Percentiles rank a stretch among this genome's conserved stretches.
phyloP scores from a whole-genome alignment of 1,284 basidiomycete genomes.

The Porogramme epimiltina region DNA sequence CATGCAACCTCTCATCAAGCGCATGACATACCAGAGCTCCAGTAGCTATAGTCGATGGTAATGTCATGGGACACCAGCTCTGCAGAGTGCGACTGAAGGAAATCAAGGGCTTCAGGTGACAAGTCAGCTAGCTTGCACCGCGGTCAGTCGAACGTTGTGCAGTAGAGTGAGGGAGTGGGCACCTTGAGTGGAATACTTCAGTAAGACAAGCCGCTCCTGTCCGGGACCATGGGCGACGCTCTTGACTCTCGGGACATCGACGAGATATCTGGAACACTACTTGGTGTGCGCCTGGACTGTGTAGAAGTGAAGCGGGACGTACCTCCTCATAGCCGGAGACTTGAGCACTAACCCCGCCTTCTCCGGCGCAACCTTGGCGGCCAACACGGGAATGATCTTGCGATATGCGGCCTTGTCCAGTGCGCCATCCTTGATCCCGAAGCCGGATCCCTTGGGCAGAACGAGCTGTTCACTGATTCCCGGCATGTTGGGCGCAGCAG shows the following conservation, averaged over 20 bases:
- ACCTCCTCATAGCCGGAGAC: conserved; percentile 61
- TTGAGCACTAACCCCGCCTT: conserved; percentile 60
- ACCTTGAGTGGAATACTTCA: conserved; percentile 66
- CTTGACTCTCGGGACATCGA: conserved; percentile 70
- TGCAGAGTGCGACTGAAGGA: conserved; percentile 54
- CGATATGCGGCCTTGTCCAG: conserved; percentile 69
- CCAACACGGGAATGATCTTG: conserved; percentile 66
- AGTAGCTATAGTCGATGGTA: conserved; percentile 80
- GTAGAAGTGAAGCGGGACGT: conserved; percentile 24
- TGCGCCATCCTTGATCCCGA: conserved; percentile 39
- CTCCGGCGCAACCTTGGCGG: conserved; percentile 60
- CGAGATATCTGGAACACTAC: conserved; percentile 41
- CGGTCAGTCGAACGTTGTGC: conserved; percentile 18
- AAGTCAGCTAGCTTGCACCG: conserved; percentile 66
- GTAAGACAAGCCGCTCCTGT: conserved; percentile 59
- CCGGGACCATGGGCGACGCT: conserved; percentile 57
- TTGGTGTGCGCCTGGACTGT: conserved; percentile 5
- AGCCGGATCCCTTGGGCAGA: conserved; percentile 53
- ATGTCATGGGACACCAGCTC: conserved; percentile 63
- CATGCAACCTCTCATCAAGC: background rate
- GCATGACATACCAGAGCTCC: conserved; percentile 67
- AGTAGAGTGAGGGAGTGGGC: conserved; percentile 24
- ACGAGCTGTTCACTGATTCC: conserved; percentile 40
- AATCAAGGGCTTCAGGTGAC: conserved; percentile 51
- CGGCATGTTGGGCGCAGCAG: conserved; percentile 24